A percentile compares a stretch with the other conserved stretches of the same genome.
Evolutionary conservation across 2,329 filamentous ascomycete species (phyloP).

Genomic region (Chrysoporthe austroafricana): DNA sequence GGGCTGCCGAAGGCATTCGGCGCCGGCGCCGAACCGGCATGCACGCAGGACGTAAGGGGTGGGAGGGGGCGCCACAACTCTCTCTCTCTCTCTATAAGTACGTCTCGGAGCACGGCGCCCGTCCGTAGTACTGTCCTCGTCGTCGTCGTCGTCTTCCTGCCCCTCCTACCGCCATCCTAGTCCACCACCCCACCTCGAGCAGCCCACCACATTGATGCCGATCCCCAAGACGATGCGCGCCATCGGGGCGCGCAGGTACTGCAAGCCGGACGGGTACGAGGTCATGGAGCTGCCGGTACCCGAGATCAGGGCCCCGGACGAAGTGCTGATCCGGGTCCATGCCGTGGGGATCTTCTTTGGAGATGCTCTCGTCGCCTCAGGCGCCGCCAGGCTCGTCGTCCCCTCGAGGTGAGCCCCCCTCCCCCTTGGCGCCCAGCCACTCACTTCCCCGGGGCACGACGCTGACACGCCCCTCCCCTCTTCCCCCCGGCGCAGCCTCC

Average conservation of each 20-base stretch:
- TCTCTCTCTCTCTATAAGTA: background rate
- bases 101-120: background rate
- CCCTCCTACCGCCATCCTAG: too few species aligned
- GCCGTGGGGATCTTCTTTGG: slow-evolving; percentile 42
- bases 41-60: background rate
- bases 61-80: background rate
- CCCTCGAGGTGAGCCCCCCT: slow-evolving; percentile 35
- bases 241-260: slow-evolving; percentile 46
- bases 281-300: slow-evolving; percentile 49
- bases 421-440: background rate
- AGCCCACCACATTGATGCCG: slow-evolving; percentile 9
- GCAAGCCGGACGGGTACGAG: slow-evolving; percentile 44
- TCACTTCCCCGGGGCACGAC: background rate
- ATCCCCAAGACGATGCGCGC: slow-evolving; percentile 38
- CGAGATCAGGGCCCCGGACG: slow-evolving; percentile 44
- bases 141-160: too few species aligned
- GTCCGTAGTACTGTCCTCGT: background rate
- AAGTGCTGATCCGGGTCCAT: slow-evolving; percentile 48
- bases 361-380: slow-evolving; percentile 40
- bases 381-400: slow-evolving; percentile 34
- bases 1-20: slow-evolving; percentile 20
- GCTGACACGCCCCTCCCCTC: background rate
- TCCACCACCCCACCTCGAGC: background rate
- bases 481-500: slow-evolving; percentile 28
- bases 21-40: slow-evolving; percentile 11